A percentile compares a stretch with the other conserved stretches of the same genome.
Evolutionary conservation across 2,329 filamentous ascomycete species (phyloP).

Genomic region (Xylariaceae sp.): DNA sequence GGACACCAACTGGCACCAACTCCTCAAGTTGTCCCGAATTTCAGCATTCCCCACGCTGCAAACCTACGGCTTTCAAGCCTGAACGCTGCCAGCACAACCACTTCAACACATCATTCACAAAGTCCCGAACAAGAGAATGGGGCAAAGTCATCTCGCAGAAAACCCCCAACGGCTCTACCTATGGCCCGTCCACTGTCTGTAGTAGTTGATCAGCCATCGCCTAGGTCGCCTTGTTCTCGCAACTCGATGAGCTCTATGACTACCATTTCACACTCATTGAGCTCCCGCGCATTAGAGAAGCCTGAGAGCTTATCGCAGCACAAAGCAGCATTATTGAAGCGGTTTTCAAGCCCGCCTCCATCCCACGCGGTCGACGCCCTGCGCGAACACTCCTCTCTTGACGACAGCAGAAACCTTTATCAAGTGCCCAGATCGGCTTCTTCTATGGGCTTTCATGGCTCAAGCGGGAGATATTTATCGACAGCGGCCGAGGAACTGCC

Average conservation of each 20-base stretch:
- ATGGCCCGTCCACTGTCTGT: constrained; percentile 50
- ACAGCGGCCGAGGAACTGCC: constrained; percentile 4
- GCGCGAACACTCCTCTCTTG: too few relatives aligned
- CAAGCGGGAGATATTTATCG: constrained; percentile 11
- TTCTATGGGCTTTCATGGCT: constrained; percentile 13
- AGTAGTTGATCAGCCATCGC: constrained; percentile 50
- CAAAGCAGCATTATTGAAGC: not conserved
- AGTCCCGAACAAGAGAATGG: constrained; percentile 19
- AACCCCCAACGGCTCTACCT: constrained; percentile 42
- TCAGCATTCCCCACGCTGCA: constrained; percentile 46
- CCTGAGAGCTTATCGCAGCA: too few relatives aligned
- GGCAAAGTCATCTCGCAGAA: constrained; percentile 27
- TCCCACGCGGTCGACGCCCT: too few relatives aligned
- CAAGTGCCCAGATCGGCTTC: constrained; percentile 16
- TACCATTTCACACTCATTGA: not conserved
- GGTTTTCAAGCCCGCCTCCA: not conserved
- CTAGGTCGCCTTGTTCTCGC: constrained; percentile 25
- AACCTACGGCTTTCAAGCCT: constrained; percentile 39
- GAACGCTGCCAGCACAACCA: not conserved
- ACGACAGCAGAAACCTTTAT: too few relatives aligned
- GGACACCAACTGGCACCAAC: constrained; percentile 17
- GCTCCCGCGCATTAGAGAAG: too few relatives aligned
- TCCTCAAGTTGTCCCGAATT: constrained; percentile 41
- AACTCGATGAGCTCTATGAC: constrained; percentile 2
- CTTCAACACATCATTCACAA: constrained; percentile 9